phyloP scores from a whole-genome alignment of 305 asterid genomes.

The Salvia sclarea region DNA sequence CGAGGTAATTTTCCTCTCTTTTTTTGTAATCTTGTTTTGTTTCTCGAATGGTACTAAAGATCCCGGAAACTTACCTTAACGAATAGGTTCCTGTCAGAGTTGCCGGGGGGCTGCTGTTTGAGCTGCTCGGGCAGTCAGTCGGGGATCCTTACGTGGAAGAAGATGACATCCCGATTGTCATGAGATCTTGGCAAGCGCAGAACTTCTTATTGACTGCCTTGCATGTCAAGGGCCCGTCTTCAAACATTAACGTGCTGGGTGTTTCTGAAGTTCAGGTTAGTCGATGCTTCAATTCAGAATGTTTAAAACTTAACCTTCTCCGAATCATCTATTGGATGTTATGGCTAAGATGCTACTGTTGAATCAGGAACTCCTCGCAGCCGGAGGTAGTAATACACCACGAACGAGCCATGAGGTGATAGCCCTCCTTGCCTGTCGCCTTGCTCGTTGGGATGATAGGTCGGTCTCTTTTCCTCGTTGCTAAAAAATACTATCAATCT shows the following conservation, averaged over 20 bases:
- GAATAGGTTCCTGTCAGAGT: slow-evolving; percentile 70
- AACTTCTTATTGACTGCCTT: slow-evolving; percentile 56
- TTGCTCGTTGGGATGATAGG: slow-evolving; percentile 71
- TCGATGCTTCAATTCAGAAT: slow-evolving; percentile 20
- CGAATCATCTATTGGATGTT: not conserved
- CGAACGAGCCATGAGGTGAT: slow-evolving; percentile 58
- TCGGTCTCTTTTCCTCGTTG: slow-evolving; percentile 10
- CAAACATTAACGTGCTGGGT: slow-evolving; percentile 54
- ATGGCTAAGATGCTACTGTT: slow-evolving; percentile 8
- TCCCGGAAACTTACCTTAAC: slow-evolving; percentile 11
- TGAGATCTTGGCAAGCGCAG: slow-evolving; percentile 68
- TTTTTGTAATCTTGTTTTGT: not conserved
- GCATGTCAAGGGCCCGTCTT: slow-evolving; percentile 58
- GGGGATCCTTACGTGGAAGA: slow-evolving; percentile 57
- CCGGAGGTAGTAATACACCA: slow-evolving; percentile 54
- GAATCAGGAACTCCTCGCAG: slow-evolving; percentile 57
- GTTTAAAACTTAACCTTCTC: not conserved
- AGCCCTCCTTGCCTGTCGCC: slow-evolving; percentile 59
- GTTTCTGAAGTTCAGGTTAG: slow-evolving; percentile 67
- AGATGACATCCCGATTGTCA: slow-evolving; percentile 59
- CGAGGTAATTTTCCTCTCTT: slow-evolving; percentile 39
- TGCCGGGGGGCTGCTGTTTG: slow-evolving; percentile 70
- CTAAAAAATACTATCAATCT: not conserved
- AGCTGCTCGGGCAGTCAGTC: slow-evolving; percentile 67
- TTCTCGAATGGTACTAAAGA: not conserved